Conservation (phyloP, 495 filamentous ascomycete genomes). For the Penicillium canescens region DNA sequence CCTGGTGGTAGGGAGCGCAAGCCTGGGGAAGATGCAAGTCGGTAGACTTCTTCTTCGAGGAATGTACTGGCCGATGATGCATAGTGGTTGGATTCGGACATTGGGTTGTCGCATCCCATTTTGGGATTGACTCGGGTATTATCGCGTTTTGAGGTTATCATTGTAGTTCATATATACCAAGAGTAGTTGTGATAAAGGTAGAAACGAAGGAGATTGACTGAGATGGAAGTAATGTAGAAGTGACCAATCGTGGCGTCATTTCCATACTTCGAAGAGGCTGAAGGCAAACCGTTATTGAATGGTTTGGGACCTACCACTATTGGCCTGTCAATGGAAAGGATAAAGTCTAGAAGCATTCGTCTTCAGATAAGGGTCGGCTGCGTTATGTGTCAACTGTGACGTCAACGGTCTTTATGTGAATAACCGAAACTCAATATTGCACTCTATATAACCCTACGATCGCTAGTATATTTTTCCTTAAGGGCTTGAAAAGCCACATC, state of each 20-base stretch:
- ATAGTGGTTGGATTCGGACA: neutral
- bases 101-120: neutral
- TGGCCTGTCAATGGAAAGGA: neutral
- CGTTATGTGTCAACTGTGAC: neutral
- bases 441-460: too few relatives aligned
- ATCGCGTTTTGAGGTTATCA: neutral
- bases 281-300: neutral
- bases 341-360: neutral
- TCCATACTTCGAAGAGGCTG: neutral
- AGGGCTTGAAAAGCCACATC: too few relatives aligned
- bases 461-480: too few relatives aligned
- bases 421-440: neutral
- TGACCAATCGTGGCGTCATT: constrained; percentile 5
- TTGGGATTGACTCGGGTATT: neutral
- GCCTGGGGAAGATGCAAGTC: constrained; percentile 26
- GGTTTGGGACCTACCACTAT: neutral
- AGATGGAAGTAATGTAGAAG: neutral
- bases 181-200: too few relatives aligned
- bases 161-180: neutral
- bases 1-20: constrained; percentile 26
- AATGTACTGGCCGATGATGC: constrained; percentile 20
- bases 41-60: constrained; percentile 31
- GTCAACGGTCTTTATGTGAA: neutral
- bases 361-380: neutral
- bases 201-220: neutral